phyloP scores from a whole-genome alignment of 1,139 yeast genomes.

The Nakaseomyces sp. region DNA sequence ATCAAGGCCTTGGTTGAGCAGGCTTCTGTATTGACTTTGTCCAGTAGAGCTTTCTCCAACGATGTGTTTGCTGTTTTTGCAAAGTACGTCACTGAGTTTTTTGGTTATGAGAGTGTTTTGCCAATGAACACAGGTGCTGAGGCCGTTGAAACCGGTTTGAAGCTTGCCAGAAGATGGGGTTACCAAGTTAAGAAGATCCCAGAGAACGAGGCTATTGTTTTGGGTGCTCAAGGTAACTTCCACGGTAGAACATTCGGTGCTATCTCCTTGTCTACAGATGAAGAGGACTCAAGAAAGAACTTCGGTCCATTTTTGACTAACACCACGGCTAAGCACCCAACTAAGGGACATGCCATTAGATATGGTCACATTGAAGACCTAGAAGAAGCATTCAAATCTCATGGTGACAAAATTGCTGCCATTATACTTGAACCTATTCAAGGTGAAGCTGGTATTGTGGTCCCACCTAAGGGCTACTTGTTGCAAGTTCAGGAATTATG shows the following conservation, averaged over 20 bases:
- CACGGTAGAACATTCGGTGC: conserved; percentile 96
- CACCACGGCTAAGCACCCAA: conserved; percentile 73
- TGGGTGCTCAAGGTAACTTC: conserved; percentile 83
- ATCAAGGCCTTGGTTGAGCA: conserved; percentile 78
- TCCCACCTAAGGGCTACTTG: conserved; percentile 79
- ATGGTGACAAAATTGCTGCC: conserved; percentile 90
- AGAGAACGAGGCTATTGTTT: conserved; percentile 71
- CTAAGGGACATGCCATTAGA: conserved; percentile 41
- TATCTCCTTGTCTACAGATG: conserved; percentile 92
- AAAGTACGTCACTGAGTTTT: conserved; percentile 79
- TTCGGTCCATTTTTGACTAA: conserved; percentile 86
- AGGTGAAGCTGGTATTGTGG: conserved; percentile 98
- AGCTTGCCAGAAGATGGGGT: conserved; percentile 96
- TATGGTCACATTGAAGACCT: conserved; percentile 81
- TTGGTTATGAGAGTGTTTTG: conserved; percentile 83
- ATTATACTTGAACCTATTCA: conserved; percentile 91
- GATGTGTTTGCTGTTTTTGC: conserved; percentile 85
- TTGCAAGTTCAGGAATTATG: conserved; percentile 66
- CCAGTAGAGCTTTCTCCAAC: conserved; percentile 88
- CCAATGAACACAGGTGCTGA: conserved; percentile 99
- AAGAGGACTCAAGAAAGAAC: conserved; percentile 70
- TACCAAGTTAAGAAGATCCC: conserved; percentile 81
- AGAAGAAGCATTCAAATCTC: conserved; percentile 69
- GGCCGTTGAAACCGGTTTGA: conserved; percentile 93
- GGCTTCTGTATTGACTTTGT: conserved; percentile 73